These are phyloP conservation scores for Porodaedalea pini DNA, from an alignment of 1,284 basidiomycete genomes.

Conservation along the genomic window DNA sequence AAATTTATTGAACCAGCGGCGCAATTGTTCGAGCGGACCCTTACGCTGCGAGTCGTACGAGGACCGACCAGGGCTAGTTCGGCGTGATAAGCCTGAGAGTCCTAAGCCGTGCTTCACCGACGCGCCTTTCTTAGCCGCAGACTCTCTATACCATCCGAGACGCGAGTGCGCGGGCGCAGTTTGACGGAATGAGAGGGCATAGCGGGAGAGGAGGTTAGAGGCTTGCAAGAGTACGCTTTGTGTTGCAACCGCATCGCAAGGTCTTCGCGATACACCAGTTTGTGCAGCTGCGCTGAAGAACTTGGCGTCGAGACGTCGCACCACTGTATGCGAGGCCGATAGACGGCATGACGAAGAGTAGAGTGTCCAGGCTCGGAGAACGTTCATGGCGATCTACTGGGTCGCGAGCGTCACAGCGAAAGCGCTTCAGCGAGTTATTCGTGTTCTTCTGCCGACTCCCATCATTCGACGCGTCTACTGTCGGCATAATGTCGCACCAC, in stretches of 20 bases:
- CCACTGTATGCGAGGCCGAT: background rate
- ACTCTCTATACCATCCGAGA: slow-evolving; percentile 6
- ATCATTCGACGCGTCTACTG: slow-evolving; percentile 8
- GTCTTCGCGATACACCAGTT: background rate
- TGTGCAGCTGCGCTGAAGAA: slow-evolving; percentile 6
- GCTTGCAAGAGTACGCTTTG: background rate
- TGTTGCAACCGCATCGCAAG: background rate
- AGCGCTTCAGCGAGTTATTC: background rate
- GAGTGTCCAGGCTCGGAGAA: background rate
- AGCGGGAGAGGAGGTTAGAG: background rate
- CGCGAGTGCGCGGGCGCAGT: background rate
- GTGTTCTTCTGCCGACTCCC: background rate
- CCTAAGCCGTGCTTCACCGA: background rate
- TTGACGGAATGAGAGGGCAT: background rate
- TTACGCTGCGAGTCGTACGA: background rate
- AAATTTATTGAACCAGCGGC: slow-evolving; percentile 35
- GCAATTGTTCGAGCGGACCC: slow-evolving; percentile 1
- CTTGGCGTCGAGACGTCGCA: background rate
- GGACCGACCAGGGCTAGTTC: background rate
- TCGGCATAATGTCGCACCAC: slow-evolving; percentile 69
- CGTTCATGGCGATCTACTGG: slow-evolving; percentile 3
- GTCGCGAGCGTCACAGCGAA: no score
- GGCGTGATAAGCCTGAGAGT: no score
- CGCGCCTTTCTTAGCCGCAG: background rate
- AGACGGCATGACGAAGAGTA: background rate